Evolutionary conservation across 2,329 filamentous ascomycete species (phyloP), one percentile per base, ranked within the genome.

Genomic region (Aspergillus hortae): DNA sequence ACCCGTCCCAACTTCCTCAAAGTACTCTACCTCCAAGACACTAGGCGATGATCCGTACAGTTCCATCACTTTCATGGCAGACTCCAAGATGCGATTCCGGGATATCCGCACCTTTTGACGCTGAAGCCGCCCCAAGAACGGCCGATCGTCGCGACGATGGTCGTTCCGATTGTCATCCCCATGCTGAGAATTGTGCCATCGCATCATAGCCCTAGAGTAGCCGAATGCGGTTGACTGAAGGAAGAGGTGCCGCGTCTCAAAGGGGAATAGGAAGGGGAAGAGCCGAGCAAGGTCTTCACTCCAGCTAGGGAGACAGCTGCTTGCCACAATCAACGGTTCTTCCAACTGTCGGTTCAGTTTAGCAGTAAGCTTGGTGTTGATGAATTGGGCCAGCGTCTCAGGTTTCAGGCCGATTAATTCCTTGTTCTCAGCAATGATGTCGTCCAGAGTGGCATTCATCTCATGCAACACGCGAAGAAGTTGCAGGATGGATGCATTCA

Each of bases 91-190:
- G 63, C 95, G 91, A n/a, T 84, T 85, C 41, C 94, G 85, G 4
- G 92, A 96, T 55, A 99, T 97, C 42, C 94, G 87, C n/a, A 99
- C 92, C 72, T 99, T 99, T 66, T 99, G 94, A 51, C 94, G 86
- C 69, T 97, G 94, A 1, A 96, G 80, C 40, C 92, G 84, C 12
- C 94, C 94, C 2, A 97, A 77, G 79, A 95, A 96, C 2, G 92
- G 91, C 11, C 92, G 83, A 56, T 97, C 92, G 60, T 97, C 92
- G 44, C 90, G 81, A 56, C 85, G 87, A 44, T 91, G 86, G 62
- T 95, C 89, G 48, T 89, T 84, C 40, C 92, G 83, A 51, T 82
- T 85, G 54, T 96, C 92, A 58, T 90, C 91, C 19, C 86, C 83
- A 19, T 85, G 83, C 67, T 96, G 91, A 1, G 89, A 86, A 64